Conservation (phyloP, 2,329 filamentous ascomycete species). For the Trichoderma harzianum region DNA sequence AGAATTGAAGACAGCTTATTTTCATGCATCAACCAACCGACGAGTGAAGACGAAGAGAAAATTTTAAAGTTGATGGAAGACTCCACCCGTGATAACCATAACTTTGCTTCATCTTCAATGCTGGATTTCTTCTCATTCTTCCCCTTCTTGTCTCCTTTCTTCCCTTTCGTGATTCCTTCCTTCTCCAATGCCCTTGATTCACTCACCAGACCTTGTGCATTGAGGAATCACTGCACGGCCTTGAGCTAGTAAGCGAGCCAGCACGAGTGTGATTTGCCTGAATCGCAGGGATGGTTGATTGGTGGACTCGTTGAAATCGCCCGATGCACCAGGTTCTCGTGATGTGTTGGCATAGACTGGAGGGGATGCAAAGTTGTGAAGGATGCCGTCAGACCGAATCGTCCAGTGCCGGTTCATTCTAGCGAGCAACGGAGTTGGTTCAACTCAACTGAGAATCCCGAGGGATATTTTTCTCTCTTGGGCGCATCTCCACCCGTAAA, state of each 20-base stretch:
- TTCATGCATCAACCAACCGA: not conserved
- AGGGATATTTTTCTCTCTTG: not conserved
- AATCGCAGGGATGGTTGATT: not conserved
- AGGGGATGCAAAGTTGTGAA: not conserved
- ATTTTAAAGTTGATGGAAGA: not conserved
- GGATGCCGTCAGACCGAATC: not conserved
- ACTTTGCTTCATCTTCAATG: not conserved
- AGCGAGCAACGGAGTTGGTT: not conserved
- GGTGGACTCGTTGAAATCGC: not conserved
- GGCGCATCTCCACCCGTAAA: not conserved
- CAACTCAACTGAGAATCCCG: not conserved
- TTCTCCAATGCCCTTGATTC: not conserved
- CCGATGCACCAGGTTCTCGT: not conserved
- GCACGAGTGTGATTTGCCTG: not conserved
- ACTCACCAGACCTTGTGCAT: not conserved
- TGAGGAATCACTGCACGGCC: not conserved
- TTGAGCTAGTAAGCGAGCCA: not conserved
- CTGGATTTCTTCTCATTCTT: not conserved
- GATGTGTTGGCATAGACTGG: not conserved
- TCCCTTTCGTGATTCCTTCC: not conserved
- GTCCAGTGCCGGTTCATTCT: not conserved
- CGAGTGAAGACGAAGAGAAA: not conserved
- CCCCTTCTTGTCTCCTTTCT: not conserved
- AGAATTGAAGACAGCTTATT: not conserved
- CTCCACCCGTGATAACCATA: slow-evolving; percentile 1